A percentile compares a stretch with the other conserved stretches of the same genome.
phyloP scores from a whole-genome alignment of 2,329 filamentous ascomycete species.

The Scopulariopsis brevicaulis region DNA sequence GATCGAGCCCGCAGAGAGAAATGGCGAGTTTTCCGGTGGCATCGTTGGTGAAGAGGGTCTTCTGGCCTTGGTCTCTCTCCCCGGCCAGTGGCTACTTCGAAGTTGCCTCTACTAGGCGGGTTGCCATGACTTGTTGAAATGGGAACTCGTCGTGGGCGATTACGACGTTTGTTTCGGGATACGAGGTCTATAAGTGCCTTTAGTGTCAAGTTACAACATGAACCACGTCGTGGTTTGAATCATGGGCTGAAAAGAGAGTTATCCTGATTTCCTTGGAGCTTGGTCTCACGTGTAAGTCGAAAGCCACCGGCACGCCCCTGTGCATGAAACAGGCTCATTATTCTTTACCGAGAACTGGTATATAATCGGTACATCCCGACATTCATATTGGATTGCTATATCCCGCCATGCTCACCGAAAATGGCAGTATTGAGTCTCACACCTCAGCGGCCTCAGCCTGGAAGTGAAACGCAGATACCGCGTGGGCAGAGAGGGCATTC shows the following conservation, averaged over 20 bases:
- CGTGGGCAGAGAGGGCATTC: neutral
- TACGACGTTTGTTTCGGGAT: constrained; percentile 6
- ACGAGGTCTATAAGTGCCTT: constrained; percentile 27
- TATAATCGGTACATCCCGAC: too few relatives aligned
- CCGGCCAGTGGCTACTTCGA: constrained; percentile 9
- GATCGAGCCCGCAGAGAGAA: constrained; percentile 30
- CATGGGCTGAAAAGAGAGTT: neutral
- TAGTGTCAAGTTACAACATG: constrained; percentile 36
- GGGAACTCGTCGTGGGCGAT: constrained; percentile 10
- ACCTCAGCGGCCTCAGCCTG: neutral
- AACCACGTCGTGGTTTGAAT: constrained; percentile 21
- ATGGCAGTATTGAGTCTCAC: neutral
- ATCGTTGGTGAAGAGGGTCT: constrained; percentile 12
- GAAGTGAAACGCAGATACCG: neutral
- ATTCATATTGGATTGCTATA: too few relatives aligned
- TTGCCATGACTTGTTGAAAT: constrained; percentile 8
- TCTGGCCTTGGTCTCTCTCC: constrained; percentile 7
- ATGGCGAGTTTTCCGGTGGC: constrained; percentile 18
- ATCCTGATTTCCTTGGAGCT: too few relatives aligned
- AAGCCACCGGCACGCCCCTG: too few relatives aligned
- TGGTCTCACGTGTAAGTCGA: neutral
- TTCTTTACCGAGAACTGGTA: too few relatives aligned
- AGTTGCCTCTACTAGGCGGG: constrained; percentile 6
- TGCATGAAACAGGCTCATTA: too few relatives aligned
- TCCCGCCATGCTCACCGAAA: neutral